Conservation (phyloP, 2,329 filamentous ascomycete genomes). For the Aspergillus neotritici region DNA sequence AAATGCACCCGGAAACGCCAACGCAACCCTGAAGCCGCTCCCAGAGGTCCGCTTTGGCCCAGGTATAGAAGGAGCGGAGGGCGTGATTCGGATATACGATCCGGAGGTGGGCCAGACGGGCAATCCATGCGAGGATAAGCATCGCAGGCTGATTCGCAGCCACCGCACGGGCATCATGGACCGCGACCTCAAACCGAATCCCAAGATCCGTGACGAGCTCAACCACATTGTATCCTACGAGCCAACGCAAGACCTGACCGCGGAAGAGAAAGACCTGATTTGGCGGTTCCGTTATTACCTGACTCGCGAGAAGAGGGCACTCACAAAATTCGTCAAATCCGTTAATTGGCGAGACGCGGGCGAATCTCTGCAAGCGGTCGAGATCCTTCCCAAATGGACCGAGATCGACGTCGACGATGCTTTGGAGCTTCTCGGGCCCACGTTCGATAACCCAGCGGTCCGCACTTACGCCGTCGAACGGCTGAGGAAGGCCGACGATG, state of each 20-base stretch:
- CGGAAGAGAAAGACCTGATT: conserved; percentile 90
- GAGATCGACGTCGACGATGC: conserved; percentile 97
- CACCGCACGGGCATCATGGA: conserved; percentile 91
- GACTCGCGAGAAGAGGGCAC: conserved; percentile 80
- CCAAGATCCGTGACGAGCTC: conserved; percentile 88
- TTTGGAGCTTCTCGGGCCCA: conserved; percentile 84
- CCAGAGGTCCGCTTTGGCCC: conserved; percentile 88
- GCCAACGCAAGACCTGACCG: conserved; percentile 78
- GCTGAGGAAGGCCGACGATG: conserved; percentile 83
- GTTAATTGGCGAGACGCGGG: conserved; percentile 85
- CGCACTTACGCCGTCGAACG: conserved; percentile 90
- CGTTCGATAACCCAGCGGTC: conserved; percentile 81
- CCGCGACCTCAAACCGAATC: conserved; percentile 91
- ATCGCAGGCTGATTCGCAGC: conserved; percentile 83
- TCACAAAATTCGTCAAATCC: conserved; percentile 97
- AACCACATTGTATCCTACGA: conserved; percentile 89
- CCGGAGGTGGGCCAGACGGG: conserved; percentile 83
- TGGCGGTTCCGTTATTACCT: conserved; percentile 98
- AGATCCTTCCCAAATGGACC: conserved; percentile 87
- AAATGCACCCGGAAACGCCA: conserved; percentile 58
- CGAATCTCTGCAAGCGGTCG: conserved; percentile 83
- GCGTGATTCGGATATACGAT: conserved; percentile 79
- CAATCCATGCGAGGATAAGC: conserved; percentile 93
- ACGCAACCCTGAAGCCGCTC: conserved; percentile 68
- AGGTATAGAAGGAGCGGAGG: conserved; percentile 67